phyloP scores from a whole-genome alignment of 2,329 filamentous ascomycete genomes.

The Sordariomycetes sp. region DNA sequence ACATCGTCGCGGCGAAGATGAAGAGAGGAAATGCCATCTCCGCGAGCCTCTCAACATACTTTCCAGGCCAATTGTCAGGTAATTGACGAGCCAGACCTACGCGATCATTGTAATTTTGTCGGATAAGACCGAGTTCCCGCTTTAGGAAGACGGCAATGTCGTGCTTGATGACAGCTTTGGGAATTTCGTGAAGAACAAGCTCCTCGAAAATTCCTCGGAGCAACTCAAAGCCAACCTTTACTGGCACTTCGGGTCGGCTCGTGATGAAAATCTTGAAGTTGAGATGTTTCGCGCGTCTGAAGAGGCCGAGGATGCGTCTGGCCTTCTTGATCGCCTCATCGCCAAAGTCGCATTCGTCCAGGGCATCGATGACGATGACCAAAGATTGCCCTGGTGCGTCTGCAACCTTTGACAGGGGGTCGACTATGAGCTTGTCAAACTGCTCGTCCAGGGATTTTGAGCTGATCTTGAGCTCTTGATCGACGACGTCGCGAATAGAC shows the following conservation, averaged over 20 bases:
- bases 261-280: conserved; percentile 1
- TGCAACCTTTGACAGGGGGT: background rate
- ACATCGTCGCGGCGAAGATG: conserved; percentile 19
- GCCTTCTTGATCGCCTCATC: background rate
- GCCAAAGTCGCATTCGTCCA: conserved; percentile 1
- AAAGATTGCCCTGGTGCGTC: no score
- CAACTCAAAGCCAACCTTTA: conserved; percentile 21
- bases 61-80: conserved; percentile 5
- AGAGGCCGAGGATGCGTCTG: background rate
- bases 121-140: conserved; percentile 17
- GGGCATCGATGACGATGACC: conserved; percentile 1
- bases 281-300: background rate
- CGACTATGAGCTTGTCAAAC: conserved; percentile 1
- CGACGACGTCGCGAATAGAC: background rate
- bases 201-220: conserved; percentile 18
- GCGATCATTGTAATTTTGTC: conserved; percentile 10
- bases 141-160: conserved; percentile 24
- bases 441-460: background rate
- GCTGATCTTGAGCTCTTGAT: background rate
- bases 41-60: conserved; percentile 8
- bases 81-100: conserved; percentile 1
- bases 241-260: conserved; percentile 14
- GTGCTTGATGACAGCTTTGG: conserved; percentile 14
- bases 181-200: conserved; percentile 23
- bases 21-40: conserved; percentile 18